Conservation (phyloP, 148 eudicot species). For the Nepenthes gracilis region DNA sequence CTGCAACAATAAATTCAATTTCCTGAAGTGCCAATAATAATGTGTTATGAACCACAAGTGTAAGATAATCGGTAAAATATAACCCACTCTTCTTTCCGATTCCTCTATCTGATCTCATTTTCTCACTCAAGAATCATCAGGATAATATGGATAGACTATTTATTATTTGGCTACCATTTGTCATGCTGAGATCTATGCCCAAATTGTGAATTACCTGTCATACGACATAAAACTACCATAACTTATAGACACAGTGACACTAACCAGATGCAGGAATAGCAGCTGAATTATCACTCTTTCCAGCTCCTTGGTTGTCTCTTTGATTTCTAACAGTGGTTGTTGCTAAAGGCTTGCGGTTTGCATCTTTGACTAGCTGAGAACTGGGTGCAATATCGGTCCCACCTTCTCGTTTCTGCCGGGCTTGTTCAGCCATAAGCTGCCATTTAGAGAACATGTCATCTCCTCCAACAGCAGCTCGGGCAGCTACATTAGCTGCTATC, state of each 20-base stretch:
- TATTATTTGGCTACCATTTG: too few species aligned
- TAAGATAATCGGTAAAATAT: background rate
- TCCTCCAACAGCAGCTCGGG: constrained; percentile 98
- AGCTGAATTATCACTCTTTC: constrained; percentile 34
- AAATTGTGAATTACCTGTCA: too few species aligned
- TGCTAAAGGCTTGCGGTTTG: constrained; percentile 26
- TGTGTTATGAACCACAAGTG: too few species aligned
- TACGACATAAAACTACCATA: background rate
- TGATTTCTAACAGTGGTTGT: constrained; percentile 23
- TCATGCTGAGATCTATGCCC: too few species aligned
- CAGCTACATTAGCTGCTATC: constrained; percentile 96
- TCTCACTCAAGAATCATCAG: background rate
- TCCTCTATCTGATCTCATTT: background rate
- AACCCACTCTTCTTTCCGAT: background rate
- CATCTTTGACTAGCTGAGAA: constrained; percentile 48
- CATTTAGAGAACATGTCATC: constrained; percentile 94
- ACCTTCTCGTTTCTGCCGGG: constrained; percentile 80
- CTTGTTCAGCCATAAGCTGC: constrained; percentile 86
- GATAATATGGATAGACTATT: too few species aligned
- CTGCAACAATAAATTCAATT: too few species aligned
- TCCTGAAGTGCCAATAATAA: too few species aligned
- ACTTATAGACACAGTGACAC: constrained; percentile 1
- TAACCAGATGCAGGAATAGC: constrained; percentile 42
- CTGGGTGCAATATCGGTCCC: constrained; percentile 42
- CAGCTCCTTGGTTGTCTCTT: constrained; percentile 44